phyloP scores from a whole-genome alignment of 2,329 filamentous ascomycete species.

The Westerdykella aurantiaca region DNA sequence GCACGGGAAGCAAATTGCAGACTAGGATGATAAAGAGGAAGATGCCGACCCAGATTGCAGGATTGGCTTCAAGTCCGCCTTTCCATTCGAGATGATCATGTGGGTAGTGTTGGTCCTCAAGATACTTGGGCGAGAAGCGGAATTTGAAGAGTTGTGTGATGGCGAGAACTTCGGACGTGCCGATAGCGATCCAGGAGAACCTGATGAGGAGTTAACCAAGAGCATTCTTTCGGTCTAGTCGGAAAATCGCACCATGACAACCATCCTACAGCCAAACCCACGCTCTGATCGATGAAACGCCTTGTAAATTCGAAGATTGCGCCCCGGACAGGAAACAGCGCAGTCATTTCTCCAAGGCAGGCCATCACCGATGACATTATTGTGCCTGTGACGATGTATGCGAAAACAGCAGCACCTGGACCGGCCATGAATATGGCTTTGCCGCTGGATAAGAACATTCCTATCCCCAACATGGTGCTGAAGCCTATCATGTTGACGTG shows the following conservation, averaged over 20 bases:
- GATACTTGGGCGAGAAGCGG: conserved; percentile 7
- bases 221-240: neutral
- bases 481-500: conserved; percentile 16
- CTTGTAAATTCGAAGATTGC: conserved; percentile 11
- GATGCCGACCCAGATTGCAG: conserved; percentile 6
- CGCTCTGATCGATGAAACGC: conserved; percentile 9
- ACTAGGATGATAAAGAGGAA: conserved; percentile 6
- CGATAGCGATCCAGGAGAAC: conserved; percentile 9
- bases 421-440: conserved; percentile 10
- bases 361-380: conserved; percentile 10
- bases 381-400: conserved; percentile 8
- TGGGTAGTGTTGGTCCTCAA: conserved; percentile 5
- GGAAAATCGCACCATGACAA: conserved; percentile 4
- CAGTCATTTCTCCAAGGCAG: conserved; percentile 11
- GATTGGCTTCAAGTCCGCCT: neutral
- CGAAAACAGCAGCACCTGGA: conserved; percentile 9
- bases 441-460: conserved; percentile 8
- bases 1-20: conserved; percentile 5
- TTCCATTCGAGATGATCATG: conserved; percentile 3
- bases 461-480: conserved; percentile 7
- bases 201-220: neutral
- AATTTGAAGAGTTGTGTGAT: conserved; percentile 12
- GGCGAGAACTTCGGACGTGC: conserved; percentile 9
- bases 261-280: conserved; percentile 10
- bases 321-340: conserved; percentile 9